These are phyloP conservation scores for Pythium plurisporium DNA, from an alignment of 352 stramenopile species.

Conservation along the genomic window DNA sequence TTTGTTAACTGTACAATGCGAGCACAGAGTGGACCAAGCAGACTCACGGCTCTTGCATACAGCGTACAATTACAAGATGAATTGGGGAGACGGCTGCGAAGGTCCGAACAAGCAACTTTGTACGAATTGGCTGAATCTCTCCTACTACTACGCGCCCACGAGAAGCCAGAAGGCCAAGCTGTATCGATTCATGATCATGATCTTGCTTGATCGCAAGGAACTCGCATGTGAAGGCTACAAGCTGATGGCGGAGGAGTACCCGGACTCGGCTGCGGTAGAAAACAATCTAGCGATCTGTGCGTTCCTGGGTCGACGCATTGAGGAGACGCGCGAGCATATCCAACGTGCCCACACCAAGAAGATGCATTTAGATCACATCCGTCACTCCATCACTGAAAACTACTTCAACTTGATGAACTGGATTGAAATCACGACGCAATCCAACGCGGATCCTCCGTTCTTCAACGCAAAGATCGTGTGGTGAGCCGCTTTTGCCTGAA, in stretches of 20 bases:
- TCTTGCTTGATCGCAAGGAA: constrained; percentile 11
- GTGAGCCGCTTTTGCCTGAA: too few relatives aligned
- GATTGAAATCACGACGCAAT: not conserved
- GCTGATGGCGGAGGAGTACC: constrained; percentile 7
- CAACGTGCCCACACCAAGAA: not conserved
- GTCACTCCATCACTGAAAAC: not conserved
- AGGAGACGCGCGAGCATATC: constrained; percentile 6
- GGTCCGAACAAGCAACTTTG: not conserved
- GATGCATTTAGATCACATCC: not conserved
- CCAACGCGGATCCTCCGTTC: not conserved
- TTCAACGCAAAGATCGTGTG: constrained; percentile 10
- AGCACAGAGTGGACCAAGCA: constrained; percentile 21
- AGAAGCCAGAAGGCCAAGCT: constrained; percentile 23
- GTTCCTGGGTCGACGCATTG: not conserved
- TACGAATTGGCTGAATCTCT: constrained; percentile 6
- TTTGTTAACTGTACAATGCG: not conserved
- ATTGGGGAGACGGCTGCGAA: constrained; percentile 2
- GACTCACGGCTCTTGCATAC: constrained; percentile 33
- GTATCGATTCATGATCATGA: constrained; percentile 14
- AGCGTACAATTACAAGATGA: not conserved
- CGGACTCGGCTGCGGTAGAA: constrained; percentile 8
- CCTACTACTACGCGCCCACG: constrained; percentile 14
- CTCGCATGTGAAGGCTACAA: constrained; percentile 15
- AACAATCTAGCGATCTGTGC: constrained; percentile 23
- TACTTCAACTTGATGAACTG: constrained; percentile 13